phyloP scores from a whole-genome alignment of 2,329 filamentous ascomycete genomes.

The Colletotrichum horii region DNA sequence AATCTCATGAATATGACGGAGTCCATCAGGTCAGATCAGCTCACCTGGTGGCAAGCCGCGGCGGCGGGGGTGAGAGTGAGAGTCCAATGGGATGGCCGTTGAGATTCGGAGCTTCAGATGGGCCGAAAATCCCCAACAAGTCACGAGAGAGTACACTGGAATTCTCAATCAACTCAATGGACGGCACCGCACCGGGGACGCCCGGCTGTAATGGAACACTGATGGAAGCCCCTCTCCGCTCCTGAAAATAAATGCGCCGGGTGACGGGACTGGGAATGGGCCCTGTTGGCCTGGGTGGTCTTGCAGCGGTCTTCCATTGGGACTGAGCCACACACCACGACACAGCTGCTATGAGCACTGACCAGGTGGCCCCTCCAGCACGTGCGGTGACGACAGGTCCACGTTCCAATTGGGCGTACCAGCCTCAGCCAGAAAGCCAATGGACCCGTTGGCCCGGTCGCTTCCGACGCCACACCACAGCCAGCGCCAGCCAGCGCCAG shows the following conservation, averaged over 20 bases:
- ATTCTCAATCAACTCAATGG: not conserved
- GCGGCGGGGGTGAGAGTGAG: not conserved
- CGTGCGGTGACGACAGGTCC: not conserved
- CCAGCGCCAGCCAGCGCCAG: too few relatives aligned
- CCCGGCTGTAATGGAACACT: not conserved
- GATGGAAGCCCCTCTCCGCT: not conserved
- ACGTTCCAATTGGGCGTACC: not conserved
- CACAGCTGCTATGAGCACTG: not conserved
- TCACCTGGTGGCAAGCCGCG: conserved; percentile 1
- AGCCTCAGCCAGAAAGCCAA: not conserved
- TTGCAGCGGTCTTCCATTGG: not conserved
- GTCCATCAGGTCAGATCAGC: not conserved
- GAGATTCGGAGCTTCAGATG: conserved; percentile 14
- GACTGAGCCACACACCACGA: not conserved
- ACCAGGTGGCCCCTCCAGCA: not conserved
- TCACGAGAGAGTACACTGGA: not conserved
- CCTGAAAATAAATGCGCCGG: not conserved
- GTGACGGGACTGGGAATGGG: not conserved
- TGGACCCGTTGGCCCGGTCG: not conserved
- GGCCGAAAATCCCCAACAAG: not conserved
- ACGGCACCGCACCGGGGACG: not conserved
- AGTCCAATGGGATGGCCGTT: not conserved
- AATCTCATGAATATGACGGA: not conserved
- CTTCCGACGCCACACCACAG: not conserved
- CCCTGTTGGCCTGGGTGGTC: not conserved